These are phyloP conservation scores for Crucibulum laeve DNA, from an alignment of 768 basidiomycete genomes.

Conservation along the genomic window DNA sequence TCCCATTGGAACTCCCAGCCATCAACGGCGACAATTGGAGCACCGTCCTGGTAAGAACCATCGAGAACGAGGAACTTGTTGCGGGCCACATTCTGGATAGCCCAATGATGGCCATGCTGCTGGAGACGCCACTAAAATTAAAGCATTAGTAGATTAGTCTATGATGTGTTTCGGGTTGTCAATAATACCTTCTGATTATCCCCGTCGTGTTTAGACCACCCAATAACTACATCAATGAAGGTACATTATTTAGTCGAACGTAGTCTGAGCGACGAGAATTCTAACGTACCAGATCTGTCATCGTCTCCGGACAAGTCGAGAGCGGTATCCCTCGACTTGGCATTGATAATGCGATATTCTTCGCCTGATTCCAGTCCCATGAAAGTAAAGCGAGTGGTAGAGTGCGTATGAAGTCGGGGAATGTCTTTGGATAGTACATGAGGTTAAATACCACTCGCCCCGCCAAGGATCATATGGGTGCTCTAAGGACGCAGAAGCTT, in stretches of 20 bases:
- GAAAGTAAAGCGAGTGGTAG: not conserved
- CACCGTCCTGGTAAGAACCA: not conserved
- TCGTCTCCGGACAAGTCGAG: not conserved
- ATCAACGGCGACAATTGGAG: not conserved
- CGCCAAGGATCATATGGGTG: too few relatives aligned
- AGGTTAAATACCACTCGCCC: too few relatives aligned
- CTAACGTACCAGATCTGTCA: not conserved
- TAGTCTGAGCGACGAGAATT: not conserved
- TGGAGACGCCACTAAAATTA: not conserved
- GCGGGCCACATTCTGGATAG: not conserved
- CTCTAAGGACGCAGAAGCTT: too few relatives aligned
- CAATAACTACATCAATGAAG: not conserved
- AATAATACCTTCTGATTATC: conserved; percentile 1
- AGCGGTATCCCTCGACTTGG: not conserved
- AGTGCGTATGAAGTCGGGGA: not conserved
- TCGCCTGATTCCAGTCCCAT: conserved; percentile 12
- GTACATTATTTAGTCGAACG: not conserved
- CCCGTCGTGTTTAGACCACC: not conserved
- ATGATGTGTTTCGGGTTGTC: not conserved
- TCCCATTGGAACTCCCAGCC: not conserved
- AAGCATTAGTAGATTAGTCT: not conserved
- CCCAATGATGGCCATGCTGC: not conserved
- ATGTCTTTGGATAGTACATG: too few relatives aligned
- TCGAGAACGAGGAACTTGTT: not conserved
- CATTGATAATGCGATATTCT: conserved; percentile 15